Evolutionary conservation across 148 eudicot genomes (phyloP), one percentile per base, ranked within the genome.

Genomic region (Cornus suecica): DNA sequence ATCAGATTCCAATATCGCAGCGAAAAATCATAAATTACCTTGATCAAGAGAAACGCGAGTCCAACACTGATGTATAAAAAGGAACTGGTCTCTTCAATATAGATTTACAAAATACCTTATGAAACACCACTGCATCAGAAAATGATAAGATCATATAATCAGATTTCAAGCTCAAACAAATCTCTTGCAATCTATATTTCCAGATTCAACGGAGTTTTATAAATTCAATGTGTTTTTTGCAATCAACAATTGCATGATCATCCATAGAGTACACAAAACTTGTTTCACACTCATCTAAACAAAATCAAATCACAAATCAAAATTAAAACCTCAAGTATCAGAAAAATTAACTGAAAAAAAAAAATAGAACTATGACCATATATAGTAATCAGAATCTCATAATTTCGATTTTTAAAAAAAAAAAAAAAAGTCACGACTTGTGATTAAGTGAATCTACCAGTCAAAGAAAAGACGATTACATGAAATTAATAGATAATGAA

Each of bases 1-100:
- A 71, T 45, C 61, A 27, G 32, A 66, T 41, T 26, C 26, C 63
- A 65, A 32, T 18, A 68, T 27, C 45, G 22, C 56, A 60, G 74
- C 29, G 27, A 65, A 28, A 68, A 76, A 66, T 42, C 68, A 83
- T 27, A 70, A 63, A 79, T 6, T 67, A 78, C 79, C 83, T 60
- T 67, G 66, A n/a, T 51, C 32, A 75, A 25, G 65, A 70, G 70
- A 68, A 37, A 64, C 65, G 48, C 45, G 28, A 71, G 41, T 5
- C 61, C 73, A 77, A 5, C 37, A 75, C 27, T 68, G 41, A 25
- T 5, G 45, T 67, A 63, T 28, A 41, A 30, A 60, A 80, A 65
- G 70, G 32, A 68, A 76, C 26, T 10, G 69, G 22, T 27, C 28
- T 13, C 70, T 65, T 74, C 45, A 45, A 16, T 41, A 42, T 41